Evolutionary conservation across 345 rosid species (phyloP), one percentile per base, ranked within the genome.

Genomic region (Lenwebbia sp.): DNA sequence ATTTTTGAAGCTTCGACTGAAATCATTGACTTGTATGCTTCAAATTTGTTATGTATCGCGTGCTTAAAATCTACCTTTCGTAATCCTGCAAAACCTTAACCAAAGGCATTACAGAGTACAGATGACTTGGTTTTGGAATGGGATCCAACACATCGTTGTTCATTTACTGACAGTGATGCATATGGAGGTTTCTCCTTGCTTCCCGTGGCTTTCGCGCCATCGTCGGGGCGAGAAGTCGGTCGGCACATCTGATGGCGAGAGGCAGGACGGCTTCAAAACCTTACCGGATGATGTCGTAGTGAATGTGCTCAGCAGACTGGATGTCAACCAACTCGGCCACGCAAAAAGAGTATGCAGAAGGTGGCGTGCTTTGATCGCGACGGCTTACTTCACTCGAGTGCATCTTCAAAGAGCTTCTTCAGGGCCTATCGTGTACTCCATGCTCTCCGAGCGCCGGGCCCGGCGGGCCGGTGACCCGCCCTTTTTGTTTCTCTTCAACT

Each of bases 361-460:
- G 3, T 19, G 78, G 78, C 47, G 0, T 19, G 78, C 47, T 70
- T 33, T 70, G 78, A 70, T 70, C 7, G 47, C 7, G 78, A 70
- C 78, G 13, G 47, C 47, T 33, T 3, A 33, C 47, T 70, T 70
- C 44, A 11, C 78, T 44, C 13, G 78, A 33, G 44, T 70, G 78
- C 23, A 33, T 70, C 25, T 70, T 8, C 78, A 33, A 33, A 70
- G 78, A 70, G 44, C 4, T 33, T 19, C 78, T 70, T 70, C 78
- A 23, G 47, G 19, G 37, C 37, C 78, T 33, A 12, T 70, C 78
- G 0, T 70, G 78, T 33, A 0, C 44, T 19, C 25, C 44, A 7
- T 9, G 1, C 37, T 5, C 78, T 17, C 19, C 25, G 25, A 4
- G 6, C 44, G 3, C 44, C 21, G 6, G 21, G 0, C 0, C 17